Conservation (phyloP, 2,329 filamentous ascomycete species). For the Xylariaceae sp. region DNA sequence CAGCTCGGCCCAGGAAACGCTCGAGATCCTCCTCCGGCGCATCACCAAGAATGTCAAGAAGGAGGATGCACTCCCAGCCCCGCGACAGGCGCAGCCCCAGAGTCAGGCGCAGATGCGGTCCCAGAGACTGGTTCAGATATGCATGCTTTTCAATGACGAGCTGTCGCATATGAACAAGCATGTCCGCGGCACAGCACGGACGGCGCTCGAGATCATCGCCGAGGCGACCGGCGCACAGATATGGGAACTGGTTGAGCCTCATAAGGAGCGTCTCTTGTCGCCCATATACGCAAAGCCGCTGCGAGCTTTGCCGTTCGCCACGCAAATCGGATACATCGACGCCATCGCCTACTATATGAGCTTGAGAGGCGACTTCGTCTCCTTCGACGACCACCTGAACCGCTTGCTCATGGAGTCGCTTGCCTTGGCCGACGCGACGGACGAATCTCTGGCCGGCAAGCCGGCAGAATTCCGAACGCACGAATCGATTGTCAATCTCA, state of each 20-base stretch:
- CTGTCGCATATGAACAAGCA: slow-evolving; percentile 94
- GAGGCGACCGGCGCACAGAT: slow-evolving; percentile 72
- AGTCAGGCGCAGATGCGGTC: slow-evolving; percentile 36
- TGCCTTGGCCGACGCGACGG: slow-evolving; percentile 87
- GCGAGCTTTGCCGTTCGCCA: slow-evolving; percentile 84
- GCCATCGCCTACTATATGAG: slow-evolving; percentile 93
- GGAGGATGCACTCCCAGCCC: slow-evolving; percentile 57
- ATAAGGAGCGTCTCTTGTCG: slow-evolving; percentile 82
- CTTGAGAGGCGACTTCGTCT: slow-evolving; percentile 80
- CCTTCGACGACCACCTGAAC: slow-evolving; percentile 87
- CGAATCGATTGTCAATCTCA: slow-evolving; percentile 83
- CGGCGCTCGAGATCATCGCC: slow-evolving; percentile 74
- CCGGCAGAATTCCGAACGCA: slow-evolving; percentile 92
- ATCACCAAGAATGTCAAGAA: slow-evolving; percentile 77
- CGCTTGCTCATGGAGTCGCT: slow-evolving; percentile 88
- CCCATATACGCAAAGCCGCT: slow-evolving; percentile 95
- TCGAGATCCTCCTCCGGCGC: slow-evolving; percentile 71
- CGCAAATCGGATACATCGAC: slow-evolving; percentile 97
- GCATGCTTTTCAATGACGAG: slow-evolving; percentile 79
- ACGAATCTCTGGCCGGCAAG: slow-evolving; percentile 88
- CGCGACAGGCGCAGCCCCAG: slow-evolving; percentile 37
- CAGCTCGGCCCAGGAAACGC: slow-evolving; percentile 72
- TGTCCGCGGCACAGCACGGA: slow-evolving; percentile 81
- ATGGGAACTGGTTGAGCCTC: slow-evolving; percentile 81
- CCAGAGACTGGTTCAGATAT: slow-evolving; percentile 67